These are phyloP conservation scores for Ogataea angusta DNA, from an alignment of 805 yeast species.

Conservation along the genomic window DNA sequence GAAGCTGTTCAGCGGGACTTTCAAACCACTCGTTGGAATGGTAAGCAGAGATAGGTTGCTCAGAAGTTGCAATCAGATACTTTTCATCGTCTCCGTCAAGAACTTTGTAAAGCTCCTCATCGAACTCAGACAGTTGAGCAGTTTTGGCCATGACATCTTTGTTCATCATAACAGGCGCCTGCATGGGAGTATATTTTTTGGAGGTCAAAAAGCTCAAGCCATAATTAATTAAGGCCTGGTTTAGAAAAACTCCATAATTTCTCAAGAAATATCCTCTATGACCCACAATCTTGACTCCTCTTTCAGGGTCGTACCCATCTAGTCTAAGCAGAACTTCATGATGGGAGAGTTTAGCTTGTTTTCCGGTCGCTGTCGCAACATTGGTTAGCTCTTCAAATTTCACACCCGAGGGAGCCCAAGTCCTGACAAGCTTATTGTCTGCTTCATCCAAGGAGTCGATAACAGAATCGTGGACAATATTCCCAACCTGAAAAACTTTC, in stretches of 20 bases:
- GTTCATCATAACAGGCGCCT: slow-evolving; percentile 99
- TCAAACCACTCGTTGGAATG: slow-evolving; percentile 99
- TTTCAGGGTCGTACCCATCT: slow-evolving; percentile 98
- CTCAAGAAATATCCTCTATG: slow-evolving; percentile 98
- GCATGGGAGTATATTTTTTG: slow-evolving; percentile 82
- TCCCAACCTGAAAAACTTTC: slow-evolving; percentile 90
- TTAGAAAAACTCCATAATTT: slow-evolving; percentile 92
- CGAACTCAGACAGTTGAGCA: slow-evolving; percentile 96
- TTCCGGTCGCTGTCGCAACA: slow-evolving; percentile 73
- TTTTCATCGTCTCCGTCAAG: slow-evolving; percentile 97
- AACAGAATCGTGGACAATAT: slow-evolving; percentile 90
- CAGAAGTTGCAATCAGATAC: slow-evolving; percentile 96
- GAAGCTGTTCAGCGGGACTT: slow-evolving; percentile 93
- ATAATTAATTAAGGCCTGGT: slow-evolving; percentile 96
- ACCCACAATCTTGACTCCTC: slow-evolving; percentile 96
- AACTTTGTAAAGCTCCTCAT: slow-evolving; percentile 96
- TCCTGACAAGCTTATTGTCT: slow-evolving; percentile 80
- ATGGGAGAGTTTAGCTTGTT: slow-evolving; percentile 80
- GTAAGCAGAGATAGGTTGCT: slow-evolving; percentile 97
- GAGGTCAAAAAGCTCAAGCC: slow-evolving; percentile 78
- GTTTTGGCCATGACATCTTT: slow-evolving; percentile 99
- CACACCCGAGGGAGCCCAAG: slow-evolving; percentile 77
- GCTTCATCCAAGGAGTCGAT: slow-evolving; percentile 86
- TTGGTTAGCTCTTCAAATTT: slow-evolving; percentile 51
- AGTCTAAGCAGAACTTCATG: slow-evolving; percentile 92